Percentiles rank a stretch among this genome's conserved stretches.
Conservation (phyloP, 345 rosid species). For the Lepidium africanum region DNA sequence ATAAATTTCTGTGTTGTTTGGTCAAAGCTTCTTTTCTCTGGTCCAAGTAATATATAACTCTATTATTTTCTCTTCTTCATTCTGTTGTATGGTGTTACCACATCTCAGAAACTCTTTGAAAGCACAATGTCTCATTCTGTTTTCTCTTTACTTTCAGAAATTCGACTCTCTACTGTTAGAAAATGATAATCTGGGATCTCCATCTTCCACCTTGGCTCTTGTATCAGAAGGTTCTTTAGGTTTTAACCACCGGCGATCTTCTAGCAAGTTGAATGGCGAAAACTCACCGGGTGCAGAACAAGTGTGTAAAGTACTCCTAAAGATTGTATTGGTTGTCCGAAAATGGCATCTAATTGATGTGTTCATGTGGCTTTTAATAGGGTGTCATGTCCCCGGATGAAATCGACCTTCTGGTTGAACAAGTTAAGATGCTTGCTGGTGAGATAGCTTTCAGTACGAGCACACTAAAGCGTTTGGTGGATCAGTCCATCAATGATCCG, state of each 20-base stretch:
- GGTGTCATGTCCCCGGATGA: constrained; percentile 78
- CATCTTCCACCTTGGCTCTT: constrained; percentile 41
- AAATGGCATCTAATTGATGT: constrained; percentile 13
- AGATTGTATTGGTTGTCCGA: not conserved
- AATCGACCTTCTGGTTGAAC: constrained; percentile 96
- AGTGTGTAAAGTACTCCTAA: constrained; percentile 30
- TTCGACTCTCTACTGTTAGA: constrained; percentile 56
- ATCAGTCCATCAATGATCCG: constrained; percentile 84
- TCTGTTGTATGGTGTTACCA: not conserved
- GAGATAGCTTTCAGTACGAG: constrained; percentile 93
- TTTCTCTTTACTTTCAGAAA: constrained; percentile 38
- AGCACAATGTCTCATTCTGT: not conserved
- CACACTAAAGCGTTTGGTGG: constrained; percentile 90
- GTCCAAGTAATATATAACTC: not conserved
- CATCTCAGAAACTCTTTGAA: not conserved
- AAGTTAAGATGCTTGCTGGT: constrained; percentile 98
- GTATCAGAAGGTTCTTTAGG: constrained; percentile 48
- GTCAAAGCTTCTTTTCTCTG: not conserved
- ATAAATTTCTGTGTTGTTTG: constrained; percentile 2
- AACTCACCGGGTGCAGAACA: constrained; percentile 74
- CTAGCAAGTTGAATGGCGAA: constrained; percentile 79
- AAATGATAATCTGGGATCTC: constrained; percentile 45
- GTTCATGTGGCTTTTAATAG: constrained; percentile 31
- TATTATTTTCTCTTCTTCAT: not conserved
- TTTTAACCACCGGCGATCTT: constrained; percentile 55